A percentile compares a stretch with the other conserved stretches of the same genome.
Conservation (phyloP, 164 flowering plant genomes). For the Paratinospora sagittata region DNA sequence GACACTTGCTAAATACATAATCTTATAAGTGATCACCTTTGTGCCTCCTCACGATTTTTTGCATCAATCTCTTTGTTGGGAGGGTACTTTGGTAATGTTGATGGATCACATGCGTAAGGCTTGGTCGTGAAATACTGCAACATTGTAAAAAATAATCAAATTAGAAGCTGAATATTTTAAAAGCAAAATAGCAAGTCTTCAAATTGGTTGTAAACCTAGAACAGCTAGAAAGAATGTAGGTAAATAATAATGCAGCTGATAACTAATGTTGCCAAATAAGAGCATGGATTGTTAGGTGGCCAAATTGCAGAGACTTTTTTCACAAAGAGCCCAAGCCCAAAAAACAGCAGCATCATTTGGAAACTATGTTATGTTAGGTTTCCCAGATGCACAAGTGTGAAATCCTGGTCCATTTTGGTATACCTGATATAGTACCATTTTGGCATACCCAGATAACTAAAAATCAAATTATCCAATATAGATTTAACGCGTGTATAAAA, state of each 20-base stretch:
- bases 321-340: not conserved
- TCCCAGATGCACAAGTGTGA: not conserved
- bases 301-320: not conserved
- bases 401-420: not conserved
- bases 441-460: not conserved
- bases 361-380: not conserved
- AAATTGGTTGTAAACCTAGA: not conserved
- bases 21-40: conserved; percentile 28
- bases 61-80: conserved; percentile 93
- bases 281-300: too few species aligned
- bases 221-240: not conserved
- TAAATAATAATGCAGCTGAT: not conserved
- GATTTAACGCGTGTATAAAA: too few species aligned
- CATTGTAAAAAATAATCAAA: not conserved
- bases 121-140: conserved; percentile 69
- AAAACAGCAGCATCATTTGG: not conserved
- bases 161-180: not conserved
- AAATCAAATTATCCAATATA: too few species aligned
- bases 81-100: conserved; percentile 79
- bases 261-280: not conserved
- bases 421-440: not conserved
- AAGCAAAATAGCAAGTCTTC: not conserved
- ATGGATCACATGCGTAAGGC: conserved; percentile 86
- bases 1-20: not conserved
- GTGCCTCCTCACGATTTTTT: conserved; percentile 58